Base-by-base conservation (phyloP, 2,329 filamentous ascomycete genomes). In the Diaporthe sp. region DNA sequence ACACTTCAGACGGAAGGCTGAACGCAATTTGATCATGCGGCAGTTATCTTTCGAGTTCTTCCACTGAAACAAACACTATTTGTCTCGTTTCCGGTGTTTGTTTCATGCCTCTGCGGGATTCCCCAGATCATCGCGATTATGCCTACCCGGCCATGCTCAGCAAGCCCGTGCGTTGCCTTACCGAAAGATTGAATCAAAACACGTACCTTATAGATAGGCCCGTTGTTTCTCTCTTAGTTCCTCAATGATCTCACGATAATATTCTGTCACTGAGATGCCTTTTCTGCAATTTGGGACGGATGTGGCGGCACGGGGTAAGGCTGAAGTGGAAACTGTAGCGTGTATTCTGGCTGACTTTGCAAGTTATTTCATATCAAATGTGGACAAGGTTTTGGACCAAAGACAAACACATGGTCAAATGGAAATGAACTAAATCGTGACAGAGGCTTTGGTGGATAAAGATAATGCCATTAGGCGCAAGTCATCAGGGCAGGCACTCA, bases 61-160 rank as follows among this genome's bases (percentile, higher is more conserved):
- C 65, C 12, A 46, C 65, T 68, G 65, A 68, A 68, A 68, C 65
- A 68, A 68, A 53, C 34, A 39, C 65, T 53, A 53, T 68, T 68
- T 39, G 28, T 19, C 31, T 53, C 31, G 31, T 53, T 68, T 28
- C 13, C n/a, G n/a, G 31, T n/a, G 44, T 53, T 53, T 68, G 65
- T 68, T 68, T 53, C 46, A 28, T 22, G 49, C 46, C 31, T 19
- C 65, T 39, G 46, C 46, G 46, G 65, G 34, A 37, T 39, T 68
- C 62, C 46, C 62, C 62, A 68, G 22, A 49, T 39, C 31, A 53
- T 39, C 44, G 28, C 19, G 46, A 53, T 68, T 9, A 15, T 53
- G 31, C 34, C 10, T 31, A 15, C 39, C 39, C 42, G 5, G 19
- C 12, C 13, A 17, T 19, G 65, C 46, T 31, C 46, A 25, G 28